Evolutionary conservation across 306 rosid genomes (phyloP), one percentile per base, ranked within the genome.

Genomic region (Nissolia schottii): DNA sequence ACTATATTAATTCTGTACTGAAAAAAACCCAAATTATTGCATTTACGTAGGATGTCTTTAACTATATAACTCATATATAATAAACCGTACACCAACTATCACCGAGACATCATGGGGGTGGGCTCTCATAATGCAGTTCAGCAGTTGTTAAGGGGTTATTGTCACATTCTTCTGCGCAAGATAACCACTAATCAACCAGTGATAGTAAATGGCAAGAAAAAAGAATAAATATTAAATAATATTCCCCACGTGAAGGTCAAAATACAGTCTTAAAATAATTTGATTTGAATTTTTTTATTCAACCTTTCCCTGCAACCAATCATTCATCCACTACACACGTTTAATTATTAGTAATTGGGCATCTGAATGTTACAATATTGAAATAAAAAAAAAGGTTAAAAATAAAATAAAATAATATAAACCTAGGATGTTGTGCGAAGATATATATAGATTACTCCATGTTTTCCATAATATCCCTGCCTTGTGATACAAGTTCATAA

Each of bases 111-210:
- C 49, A 62, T 35, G 22, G 40, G 35, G 45, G 51, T 5, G 51
- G 51, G 51, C 22, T 2, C 14, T 35, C 35, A 38, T 43, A 75
- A 65, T 65, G 43, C 66, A 54, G 49, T 64, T 41, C 55, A 54
- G 43, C 66, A 54, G 49, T 64, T 41, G 73, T 75, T 66, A 41
- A 66, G 38, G 19, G 32, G 40, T 66, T 22, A n/a, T 29, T 65
- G 80, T 66, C 67, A 43, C 60, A 6, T 64, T 54, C 32, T 40
- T 54, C 55, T 53, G 2, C 29, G 49, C 40, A 53, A 18, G 41
- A 45, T 54, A 64, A 29, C 48, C 15, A 25, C 7, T 13, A 43
- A 19, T 24, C 58, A 58, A 13, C 63, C 62, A 51, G n/a, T n/a
- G n/a, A 68, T 35, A 20, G 16, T 51, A 32, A 8, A 28, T 8